phyloP scores from a whole-genome alignment of 2,329 filamentous ascomycete species.

The Aureobasidium sp. region DNA sequence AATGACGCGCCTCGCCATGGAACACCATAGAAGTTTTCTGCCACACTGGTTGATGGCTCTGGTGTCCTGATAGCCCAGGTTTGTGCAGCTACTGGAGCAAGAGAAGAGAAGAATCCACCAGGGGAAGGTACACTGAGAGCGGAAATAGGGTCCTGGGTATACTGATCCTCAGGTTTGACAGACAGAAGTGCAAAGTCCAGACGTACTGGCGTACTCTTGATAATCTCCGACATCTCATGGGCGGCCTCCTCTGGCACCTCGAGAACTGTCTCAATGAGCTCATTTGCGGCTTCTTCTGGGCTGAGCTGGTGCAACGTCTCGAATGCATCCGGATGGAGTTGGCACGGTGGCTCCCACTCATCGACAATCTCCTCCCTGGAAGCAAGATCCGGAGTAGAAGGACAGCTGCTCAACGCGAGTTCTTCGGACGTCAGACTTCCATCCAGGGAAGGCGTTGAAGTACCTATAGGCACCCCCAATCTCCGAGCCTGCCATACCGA shows the following conservation, averaged over 20 bases:
- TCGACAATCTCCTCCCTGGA: conserved; percentile 45
- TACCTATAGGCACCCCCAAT: conserved; percentile 62
- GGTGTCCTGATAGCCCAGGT: conserved; percentile 63
- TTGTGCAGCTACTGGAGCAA: conserved; percentile 65
- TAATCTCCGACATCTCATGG: conserved; percentile 53
- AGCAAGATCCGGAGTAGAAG: conserved; percentile 69
- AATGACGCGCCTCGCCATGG: conserved; percentile 50
- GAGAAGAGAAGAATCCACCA: conserved; percentile 80
- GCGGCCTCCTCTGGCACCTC: conserved; percentile 41
- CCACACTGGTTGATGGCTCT: conserved; percentile 79
- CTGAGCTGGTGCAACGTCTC: conserved; percentile 71
- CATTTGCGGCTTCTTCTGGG: conserved; percentile 32
- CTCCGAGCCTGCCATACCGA: conserved; percentile 55
- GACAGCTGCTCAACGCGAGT: conserved; percentile 72
- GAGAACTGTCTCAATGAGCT: conserved; percentile 26
- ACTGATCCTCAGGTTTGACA: conserved; percentile 17
- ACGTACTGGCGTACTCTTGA: conserved; percentile 28
- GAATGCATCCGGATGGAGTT: conserved; percentile 70
- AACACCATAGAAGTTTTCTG: conserved; percentile 80
- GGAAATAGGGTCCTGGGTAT: conserved; percentile 58
- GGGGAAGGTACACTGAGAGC: conserved; percentile 84
- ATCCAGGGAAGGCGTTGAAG: conserved; percentile 80
- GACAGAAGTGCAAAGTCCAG: conserved; percentile 4
- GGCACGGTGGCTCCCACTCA: conserved; percentile 52
- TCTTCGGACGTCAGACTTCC: conserved; percentile 85